Conservation (phyloP, 169 alveolate genomes). For the Babesia caballi region DNA sequence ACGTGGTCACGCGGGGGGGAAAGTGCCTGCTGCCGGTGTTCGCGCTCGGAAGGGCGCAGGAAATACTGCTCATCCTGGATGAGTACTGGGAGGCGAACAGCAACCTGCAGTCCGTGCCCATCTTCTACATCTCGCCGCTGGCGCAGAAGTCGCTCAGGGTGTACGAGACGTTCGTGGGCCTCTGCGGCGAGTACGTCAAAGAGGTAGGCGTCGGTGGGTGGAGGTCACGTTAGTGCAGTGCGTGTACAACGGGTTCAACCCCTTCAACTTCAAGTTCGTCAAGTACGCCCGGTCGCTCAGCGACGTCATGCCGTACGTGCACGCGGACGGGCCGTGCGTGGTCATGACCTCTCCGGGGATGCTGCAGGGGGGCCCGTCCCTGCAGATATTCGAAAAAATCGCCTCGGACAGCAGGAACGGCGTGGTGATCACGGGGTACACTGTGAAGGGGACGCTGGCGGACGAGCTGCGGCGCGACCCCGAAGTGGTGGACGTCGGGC, state of each 20-base stretch:
- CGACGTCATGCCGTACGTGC: constrained; percentile 58
- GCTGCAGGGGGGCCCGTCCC: constrained; percentile 95
- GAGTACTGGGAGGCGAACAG: constrained; percentile 93
- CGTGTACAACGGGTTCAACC: constrained; percentile 82
- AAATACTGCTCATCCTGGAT: constrained; percentile 90
- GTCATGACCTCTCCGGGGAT: constrained; percentile 99
- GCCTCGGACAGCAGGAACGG: constrained; percentile 92
- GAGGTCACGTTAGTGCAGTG: constrained; percentile 26
- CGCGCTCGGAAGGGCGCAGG: constrained; percentile 94
- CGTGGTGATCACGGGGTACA: constrained; percentile 95
- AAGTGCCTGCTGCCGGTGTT: constrained; percentile 94
- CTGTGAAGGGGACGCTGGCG: constrained; percentile 96
- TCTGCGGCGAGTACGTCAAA: constrained; percentile 91
- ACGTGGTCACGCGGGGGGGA: constrained; percentile 84
- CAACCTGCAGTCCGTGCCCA: constrained; percentile 88
- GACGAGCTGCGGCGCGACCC: constrained; percentile 92
- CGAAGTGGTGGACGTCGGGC: constrained; percentile 80
- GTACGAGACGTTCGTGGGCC: constrained; percentile 91
- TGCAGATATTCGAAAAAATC: constrained; percentile 93
- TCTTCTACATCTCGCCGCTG: constrained; percentile 92
- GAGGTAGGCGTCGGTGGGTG: constrained; percentile 63
- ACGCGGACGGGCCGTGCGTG: constrained; percentile 87
- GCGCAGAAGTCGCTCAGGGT: constrained; percentile 92
- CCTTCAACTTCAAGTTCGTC: constrained; percentile 90
- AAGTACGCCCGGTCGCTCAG: constrained; percentile 80